Percentiles rank a stretch among this genome's conserved stretches.
phyloP scores from a whole-genome alignment of 2,329 filamentous ascomycete genomes.

The Periconia macrospinosa region DNA sequence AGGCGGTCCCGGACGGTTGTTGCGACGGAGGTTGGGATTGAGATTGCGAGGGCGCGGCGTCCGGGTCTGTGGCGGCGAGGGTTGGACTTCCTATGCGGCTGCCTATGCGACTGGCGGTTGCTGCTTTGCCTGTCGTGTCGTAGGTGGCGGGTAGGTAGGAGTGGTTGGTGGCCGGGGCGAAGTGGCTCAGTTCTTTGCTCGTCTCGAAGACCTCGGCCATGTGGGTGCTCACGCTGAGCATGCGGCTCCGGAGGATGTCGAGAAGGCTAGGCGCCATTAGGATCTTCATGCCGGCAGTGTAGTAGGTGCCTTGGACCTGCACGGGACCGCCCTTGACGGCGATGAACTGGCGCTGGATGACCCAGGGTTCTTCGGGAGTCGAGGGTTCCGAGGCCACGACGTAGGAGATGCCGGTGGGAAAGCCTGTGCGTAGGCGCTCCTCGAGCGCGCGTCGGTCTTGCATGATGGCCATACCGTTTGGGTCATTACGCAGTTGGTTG shows the following conservation, averaged over 20 bases:
- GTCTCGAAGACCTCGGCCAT: constrained; percentile 59
- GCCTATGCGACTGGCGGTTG: constrained; percentile 27
- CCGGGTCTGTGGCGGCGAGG: constrained; percentile 27
- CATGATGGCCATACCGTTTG: constrained; percentile 53
- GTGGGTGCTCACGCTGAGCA: constrained; percentile 59
- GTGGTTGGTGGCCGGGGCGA: constrained; percentile 62
- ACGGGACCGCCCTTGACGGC: constrained; percentile 45
- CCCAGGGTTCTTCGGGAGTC: constrained; percentile 57
- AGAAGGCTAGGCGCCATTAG: constrained; percentile 64
- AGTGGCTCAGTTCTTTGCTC: constrained; percentile 57
- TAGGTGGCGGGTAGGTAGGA: constrained; percentile 58
- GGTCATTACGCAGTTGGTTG: constrained; percentile 54
- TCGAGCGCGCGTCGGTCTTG: constrained; percentile 62
- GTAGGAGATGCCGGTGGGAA: constrained; percentile 57
- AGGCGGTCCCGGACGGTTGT: constrained; percentile 21
- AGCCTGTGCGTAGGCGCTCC: constrained; percentile 54
- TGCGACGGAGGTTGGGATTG: constrained; percentile 20
- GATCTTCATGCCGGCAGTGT: constrained; percentile 61
- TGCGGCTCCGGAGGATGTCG: constrained; percentile 58
- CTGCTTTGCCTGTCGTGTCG: constrained; percentile 33
- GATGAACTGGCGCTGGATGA: constrained; percentile 60
- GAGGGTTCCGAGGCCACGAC: constrained; percentile 62
- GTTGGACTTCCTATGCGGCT: constrained; percentile 28
- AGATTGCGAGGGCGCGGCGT: constrained; percentile 15
- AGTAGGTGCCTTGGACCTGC: constrained; percentile 60